Conservation (phyloP, 1,139 yeast genomes). For the Hyphopichia burtonii region DNA sequence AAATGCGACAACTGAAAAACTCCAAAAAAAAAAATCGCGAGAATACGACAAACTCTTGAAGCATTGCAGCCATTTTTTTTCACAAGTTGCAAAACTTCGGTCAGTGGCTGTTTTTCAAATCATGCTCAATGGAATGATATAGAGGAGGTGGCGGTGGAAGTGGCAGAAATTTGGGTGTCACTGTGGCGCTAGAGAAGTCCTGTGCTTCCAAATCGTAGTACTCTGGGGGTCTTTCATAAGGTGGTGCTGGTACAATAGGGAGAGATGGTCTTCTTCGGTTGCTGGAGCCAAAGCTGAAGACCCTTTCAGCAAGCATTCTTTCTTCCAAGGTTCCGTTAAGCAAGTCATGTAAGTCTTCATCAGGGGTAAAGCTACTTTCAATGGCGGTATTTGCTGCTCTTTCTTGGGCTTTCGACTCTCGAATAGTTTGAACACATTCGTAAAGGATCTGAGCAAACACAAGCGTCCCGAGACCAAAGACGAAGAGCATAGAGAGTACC, state of each 20-base stretch:
- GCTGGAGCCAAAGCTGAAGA: background rate
- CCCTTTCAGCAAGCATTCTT: background rate
- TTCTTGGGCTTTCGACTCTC: background rate
- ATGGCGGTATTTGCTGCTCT: background rate
- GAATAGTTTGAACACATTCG: too few species aligned
- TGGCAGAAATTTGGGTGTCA: background rate
- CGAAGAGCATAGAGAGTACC: too few species aligned
- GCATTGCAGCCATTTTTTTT: background rate
- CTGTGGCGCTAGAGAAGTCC: too few species aligned
- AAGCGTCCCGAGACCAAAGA: too few species aligned
- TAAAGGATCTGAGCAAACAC: too few species aligned
- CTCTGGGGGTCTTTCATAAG: slow-evolving; percentile 1
- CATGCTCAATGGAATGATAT: background rate
- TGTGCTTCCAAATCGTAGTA: background rate
- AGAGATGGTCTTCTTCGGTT: background rate
- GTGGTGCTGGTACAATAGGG: background rate
- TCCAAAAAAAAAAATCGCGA: background rate
- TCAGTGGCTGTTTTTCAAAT: background rate
- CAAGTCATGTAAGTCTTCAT: background rate
- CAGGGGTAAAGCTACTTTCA: background rate
- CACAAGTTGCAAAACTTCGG: too few species aligned
- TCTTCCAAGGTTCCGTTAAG: background rate
- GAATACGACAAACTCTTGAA: background rate
- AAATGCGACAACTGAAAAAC: background rate
- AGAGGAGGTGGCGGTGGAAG: background rate